phyloP scores from a whole-genome alignment of 257 asterid species.

The Solanum appendiculatum region DNA sequence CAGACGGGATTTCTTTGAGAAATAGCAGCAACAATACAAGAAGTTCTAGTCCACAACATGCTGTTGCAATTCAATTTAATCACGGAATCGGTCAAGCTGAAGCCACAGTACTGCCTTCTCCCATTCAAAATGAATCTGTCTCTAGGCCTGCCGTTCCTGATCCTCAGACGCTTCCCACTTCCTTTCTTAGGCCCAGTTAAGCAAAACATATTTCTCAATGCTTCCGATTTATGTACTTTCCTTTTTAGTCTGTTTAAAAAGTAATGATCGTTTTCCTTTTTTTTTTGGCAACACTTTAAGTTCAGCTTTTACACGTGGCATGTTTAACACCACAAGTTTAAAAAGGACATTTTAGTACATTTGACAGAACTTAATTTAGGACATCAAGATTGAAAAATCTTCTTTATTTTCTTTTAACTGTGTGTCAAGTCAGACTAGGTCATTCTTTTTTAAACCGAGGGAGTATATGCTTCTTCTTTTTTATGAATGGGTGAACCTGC shows the following conservation, averaged over 20 bases:
- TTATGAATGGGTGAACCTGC: background rate
- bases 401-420: too few relatives aligned
- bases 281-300: background rate
- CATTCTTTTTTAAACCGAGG: too few relatives aligned
- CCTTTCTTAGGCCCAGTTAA: background rate
- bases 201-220: background rate
- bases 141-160: background rate
- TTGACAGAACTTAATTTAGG: background rate
- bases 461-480: background rate
- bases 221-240: background rate
- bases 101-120: background rate
- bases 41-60: background rate
- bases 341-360: too few relatives aligned
- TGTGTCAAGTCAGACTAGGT: background rate
- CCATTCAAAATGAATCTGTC: background rate
- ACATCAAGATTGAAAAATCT: accelerated
- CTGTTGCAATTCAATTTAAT: constrained; percentile 1
- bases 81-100: background rate
- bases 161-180: background rate
- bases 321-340: background rate
- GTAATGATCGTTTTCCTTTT: background rate
- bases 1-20: background rate
- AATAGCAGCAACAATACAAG: background rate
- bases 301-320: accelerated
- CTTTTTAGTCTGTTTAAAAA: background rate